These are phyloP conservation scores for Alternaria tenuissima DNA, from an alignment of 2,329 filamentous ascomycete species.

Conservation along the genomic window DNA sequence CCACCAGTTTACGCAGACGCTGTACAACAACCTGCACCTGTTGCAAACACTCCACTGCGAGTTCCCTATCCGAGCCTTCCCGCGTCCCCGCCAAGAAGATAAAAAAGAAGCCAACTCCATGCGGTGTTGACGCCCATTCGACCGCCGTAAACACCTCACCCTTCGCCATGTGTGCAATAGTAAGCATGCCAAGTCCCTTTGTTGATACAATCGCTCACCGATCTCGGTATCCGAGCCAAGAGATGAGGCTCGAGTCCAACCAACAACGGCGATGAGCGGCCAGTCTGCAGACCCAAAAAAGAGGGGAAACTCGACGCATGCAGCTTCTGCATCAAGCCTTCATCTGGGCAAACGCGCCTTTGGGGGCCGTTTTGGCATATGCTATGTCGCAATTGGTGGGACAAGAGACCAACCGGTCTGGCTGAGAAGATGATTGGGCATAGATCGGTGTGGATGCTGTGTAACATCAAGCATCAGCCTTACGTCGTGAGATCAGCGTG, in stretches of 20 bases:
- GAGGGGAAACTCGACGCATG: background rate
- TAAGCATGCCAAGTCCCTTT: background rate
- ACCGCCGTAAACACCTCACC: background rate
- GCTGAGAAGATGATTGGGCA: background rate
- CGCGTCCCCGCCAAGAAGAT: slow-evolving; percentile 1
- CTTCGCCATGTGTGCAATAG: background rate
- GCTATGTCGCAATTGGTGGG: background rate
- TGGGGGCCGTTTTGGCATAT: background rate
- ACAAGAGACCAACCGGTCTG: background rate
- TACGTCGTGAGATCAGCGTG: background rate
- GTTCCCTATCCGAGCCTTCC: slow-evolving; percentile 5
- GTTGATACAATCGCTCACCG: background rate
- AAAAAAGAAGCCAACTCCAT: background rate
- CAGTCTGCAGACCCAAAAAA: background rate
- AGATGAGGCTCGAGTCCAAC: background rate
- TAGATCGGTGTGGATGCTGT: background rate
- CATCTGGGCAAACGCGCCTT: background rate
- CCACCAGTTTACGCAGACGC: slow-evolving; percentile 6
- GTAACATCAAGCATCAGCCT: background rate
- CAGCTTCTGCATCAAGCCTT: background rate
- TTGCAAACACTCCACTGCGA: background rate
- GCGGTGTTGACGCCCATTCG: background rate
- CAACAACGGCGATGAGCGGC: slow-evolving; percentile 1
- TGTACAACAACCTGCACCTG: background rate
- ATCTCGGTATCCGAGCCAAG: background rate